Evolutionary conservation across 2,329 filamentous ascomycete genomes (phyloP), one percentile per base, ranked within the genome.

Genomic region (Domatiomyces catenatus): DNA sequence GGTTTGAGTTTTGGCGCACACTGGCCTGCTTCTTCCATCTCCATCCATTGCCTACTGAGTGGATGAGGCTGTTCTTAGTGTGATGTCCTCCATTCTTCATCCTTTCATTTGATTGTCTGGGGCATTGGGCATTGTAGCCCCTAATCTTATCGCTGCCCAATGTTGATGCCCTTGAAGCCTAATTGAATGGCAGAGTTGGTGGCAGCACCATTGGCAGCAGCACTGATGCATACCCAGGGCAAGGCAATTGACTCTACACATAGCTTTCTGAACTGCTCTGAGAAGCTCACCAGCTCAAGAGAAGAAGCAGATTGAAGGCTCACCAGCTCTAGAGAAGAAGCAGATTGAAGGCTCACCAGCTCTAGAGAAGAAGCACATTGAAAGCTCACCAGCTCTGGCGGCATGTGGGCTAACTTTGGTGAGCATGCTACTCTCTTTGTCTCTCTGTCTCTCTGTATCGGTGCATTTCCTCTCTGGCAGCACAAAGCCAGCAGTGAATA

Each of bases 351-450:
- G 49, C 48, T 50, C 22, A 45, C 44, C 10, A 26, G 48, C 8
- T 24, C 6, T 6, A 24, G 22, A 47, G n/a, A 10, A 15, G 28
- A 28, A 10, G 24, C 26, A 28, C 5, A 48, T n/a, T 17, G 19
- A 28, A 50, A 43, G 49, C 22, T 6, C 22, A 24, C 22, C 22
- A 24, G 22, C 22, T 6, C 32, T 3, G 44, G 39, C 17, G n/a
- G 20, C 12, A 12, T 50, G 10, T 50, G 49, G 49, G 44, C 44
- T 10, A 39, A 39, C 44, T 3, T 42, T 20, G 49, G 49, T 50
- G 43, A 50, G 49, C 32, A 26, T 19, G 5, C 24, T 22, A 2
- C 20, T 24, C 12, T 39, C 32, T 39, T 39, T 39, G 22, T 24
- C 22, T 24, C 22, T 24, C 3, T 24, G 22, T 24, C 3, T 24